phyloP scores from a whole-genome alignment of 192 early-diverging fungal genomes.

The Backusella liffmaniae region DNA sequence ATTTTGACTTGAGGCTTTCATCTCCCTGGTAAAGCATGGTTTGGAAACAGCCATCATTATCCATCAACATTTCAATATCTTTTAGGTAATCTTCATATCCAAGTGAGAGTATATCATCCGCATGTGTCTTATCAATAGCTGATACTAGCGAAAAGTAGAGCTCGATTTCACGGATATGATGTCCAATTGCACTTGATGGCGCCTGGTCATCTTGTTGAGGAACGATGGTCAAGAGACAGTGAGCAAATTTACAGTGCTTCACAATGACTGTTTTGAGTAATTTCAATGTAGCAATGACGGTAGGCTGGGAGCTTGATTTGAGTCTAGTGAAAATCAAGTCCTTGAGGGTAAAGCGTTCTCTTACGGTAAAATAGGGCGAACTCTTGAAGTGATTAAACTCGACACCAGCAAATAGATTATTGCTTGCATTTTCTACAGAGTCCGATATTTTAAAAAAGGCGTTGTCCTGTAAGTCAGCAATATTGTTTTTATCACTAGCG shows the following conservation, averaged over 20 bases:
- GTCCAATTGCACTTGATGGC: slow-evolving; percentile 40
- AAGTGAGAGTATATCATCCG: slow-evolving; percentile 36
- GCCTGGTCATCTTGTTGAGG: slow-evolving; percentile 27
- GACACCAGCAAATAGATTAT: slow-evolving; percentile 5
- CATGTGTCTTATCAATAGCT: slow-evolving; percentile 46
- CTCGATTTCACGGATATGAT: slow-evolving; percentile 60
- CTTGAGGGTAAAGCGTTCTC: slow-evolving; percentile 65
- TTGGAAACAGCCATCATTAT: slow-evolving; percentile 50
- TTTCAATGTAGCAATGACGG: slow-evolving; percentile 81
- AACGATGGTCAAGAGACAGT: slow-evolving; percentile 74
- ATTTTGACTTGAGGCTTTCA: not conserved
- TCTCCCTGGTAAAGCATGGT: not conserved
- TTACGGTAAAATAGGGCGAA: slow-evolving; percentile 14
- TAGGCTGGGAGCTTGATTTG: slow-evolving; percentile 84
- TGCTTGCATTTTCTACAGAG: not conserved
- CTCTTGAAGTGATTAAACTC: slow-evolving; percentile 1
- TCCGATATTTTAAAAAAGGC: not conserved
- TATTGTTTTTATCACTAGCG: no score
- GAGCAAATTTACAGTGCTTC: slow-evolving; percentile 74
- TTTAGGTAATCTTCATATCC: slow-evolving; percentile 58
- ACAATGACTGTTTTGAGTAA: slow-evolving; percentile 73
- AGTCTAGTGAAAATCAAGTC: slow-evolving; percentile 86
- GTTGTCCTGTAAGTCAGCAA: not conserved
- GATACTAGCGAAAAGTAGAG: slow-evolving; percentile 58
- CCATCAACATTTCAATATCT: slow-evolving; percentile 49